These are phyloP conservation scores for Fusarium torulosum DNA, from an alignment of 2,329 filamentous ascomycete species.

Conservation along the genomic window DNA sequence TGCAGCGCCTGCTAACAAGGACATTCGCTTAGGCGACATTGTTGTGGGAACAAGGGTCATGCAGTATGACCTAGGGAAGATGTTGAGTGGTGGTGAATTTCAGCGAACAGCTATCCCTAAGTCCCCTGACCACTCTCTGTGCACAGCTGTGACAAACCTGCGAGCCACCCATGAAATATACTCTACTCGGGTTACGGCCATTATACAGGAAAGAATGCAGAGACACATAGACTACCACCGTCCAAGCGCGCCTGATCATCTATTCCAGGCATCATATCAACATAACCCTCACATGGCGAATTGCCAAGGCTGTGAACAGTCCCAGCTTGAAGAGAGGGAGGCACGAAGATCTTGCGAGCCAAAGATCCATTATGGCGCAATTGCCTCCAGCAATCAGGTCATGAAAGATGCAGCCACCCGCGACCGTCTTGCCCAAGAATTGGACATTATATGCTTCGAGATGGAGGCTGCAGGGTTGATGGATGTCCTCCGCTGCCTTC, in stretches of 20 bases:
- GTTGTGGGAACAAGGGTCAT: not conserved
- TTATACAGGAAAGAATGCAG: fast-evolving
- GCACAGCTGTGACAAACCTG: not conserved
- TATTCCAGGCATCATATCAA: fast-evolving
- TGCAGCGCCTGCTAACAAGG: fast-evolving
- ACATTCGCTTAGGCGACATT: not conserved
- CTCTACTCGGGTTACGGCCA: fast-evolving
- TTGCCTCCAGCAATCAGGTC: not conserved
- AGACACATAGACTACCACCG: fast-evolving
- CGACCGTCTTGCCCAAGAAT: fast-evolving
- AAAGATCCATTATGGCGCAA: not conserved
- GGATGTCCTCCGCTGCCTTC: not conserved
- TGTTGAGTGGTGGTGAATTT: fast-evolving
- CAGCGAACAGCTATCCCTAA: not conserved
- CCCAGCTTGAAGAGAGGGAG: fast-evolving
- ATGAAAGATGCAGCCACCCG: fast-evolving
- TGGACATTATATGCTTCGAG: not conserved
- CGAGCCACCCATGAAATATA: fast-evolving
- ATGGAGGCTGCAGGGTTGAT: no score
- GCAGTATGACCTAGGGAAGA: not conserved
- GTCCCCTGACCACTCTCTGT: fast-evolving
- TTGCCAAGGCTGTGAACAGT: not conserved
- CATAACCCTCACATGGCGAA: not conserved
- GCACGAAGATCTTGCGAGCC: not conserved
- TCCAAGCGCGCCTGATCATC: not conserved